Evolutionary conservation across 2,329 filamentous ascomycete species (phyloP).

Genomic region (Cercospora sesami): DNA sequence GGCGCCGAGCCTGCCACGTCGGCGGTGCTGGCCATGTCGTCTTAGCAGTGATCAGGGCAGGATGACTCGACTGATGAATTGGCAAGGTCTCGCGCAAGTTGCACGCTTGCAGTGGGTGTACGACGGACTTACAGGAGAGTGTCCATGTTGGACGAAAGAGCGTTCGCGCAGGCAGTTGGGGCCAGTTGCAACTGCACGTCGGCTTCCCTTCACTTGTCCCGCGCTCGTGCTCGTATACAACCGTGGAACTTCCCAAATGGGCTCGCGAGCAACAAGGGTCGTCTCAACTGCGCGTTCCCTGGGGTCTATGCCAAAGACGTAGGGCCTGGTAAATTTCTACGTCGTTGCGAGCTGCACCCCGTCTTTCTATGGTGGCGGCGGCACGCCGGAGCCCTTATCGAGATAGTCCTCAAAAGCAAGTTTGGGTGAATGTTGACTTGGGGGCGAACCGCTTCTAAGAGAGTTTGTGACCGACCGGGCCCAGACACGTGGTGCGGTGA

Average conservation of each 20-base stretch:
- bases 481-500: neutral
- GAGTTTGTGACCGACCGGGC: neutral
- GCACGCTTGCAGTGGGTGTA: neutral
- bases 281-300: neutral
- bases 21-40: constrained; percentile 57
- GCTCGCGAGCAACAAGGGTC: neutral
- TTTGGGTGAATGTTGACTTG: neutral
- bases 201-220: neutral
- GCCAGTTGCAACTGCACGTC: neutral
- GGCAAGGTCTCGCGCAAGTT: neutral
- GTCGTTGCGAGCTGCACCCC: neutral
- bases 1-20: constrained; percentile 90
- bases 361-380: neutral
- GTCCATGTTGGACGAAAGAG: constrained; percentile 22
- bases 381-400: constrained; percentile 5
- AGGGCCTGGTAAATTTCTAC: neutral
- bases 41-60: constrained; percentile 12
- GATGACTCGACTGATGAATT: neutral
- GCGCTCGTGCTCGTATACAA: constrained; percentile 6
- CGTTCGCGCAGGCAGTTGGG: neutral
- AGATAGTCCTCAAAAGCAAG: constrained; percentile 14
- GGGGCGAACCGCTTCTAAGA: neutral
- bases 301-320: neutral
- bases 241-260: neutral
- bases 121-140: constrained; percentile 28